Percentiles rank a stretch among this genome's conserved stretches.
Evolutionary conservation across 306 rosid species (phyloP).

Genomic region (Oxytropis ochrocephala): DNA sequence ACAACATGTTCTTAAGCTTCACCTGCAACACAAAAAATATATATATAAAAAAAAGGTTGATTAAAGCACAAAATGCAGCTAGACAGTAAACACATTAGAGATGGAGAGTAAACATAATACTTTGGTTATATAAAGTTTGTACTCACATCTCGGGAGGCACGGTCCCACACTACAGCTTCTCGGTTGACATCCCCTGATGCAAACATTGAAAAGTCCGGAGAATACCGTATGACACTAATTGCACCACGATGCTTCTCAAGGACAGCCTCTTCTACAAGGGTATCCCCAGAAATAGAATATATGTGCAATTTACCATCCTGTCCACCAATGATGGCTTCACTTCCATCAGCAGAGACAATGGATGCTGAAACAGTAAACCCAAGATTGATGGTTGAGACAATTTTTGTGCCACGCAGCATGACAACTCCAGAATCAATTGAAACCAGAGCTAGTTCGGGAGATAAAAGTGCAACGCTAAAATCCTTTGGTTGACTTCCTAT

Average conservation of each 20-base stretch:
- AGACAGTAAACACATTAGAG: background rate
- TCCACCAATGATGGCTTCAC: slow-evolving; percentile 90
- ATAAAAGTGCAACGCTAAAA: slow-evolving; percentile 68
- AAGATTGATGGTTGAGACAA: slow-evolving; percentile 73
- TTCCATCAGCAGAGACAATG: slow-evolving; percentile 82
- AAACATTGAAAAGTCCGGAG: slow-evolving; percentile 90
- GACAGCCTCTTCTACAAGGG: slow-evolving; percentile 72
- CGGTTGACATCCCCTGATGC: slow-evolving; percentile 96
- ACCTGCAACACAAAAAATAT: slow-evolving; percentile 47
- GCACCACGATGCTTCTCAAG: slow-evolving; percentile 96
- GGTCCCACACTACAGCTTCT: slow-evolving; percentile 91
- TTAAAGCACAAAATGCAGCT: background rate
- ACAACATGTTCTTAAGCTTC: slow-evolving; percentile 87
- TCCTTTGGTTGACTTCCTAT: slow-evolving; percentile 92
- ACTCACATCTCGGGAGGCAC: slow-evolving; percentile 62
- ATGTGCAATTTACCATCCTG: slow-evolving; percentile 86
- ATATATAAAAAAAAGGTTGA: background rate
- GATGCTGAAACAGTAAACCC: slow-evolving; percentile 86
- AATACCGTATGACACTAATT: slow-evolving; percentile 71
- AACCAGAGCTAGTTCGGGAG: slow-evolving; percentile 80
- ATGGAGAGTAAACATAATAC: background rate
- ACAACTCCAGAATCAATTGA: slow-evolving; percentile 81
- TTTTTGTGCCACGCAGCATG: slow-evolving; percentile 62
- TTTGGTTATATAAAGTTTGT: background rate
- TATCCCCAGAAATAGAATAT: slow-evolving; percentile 62